Evolutionary conservation across 768 basidiomycete genomes (phyloP), one percentile per base, ranked within the genome.

Genomic region (Suillus subluteus): DNA sequence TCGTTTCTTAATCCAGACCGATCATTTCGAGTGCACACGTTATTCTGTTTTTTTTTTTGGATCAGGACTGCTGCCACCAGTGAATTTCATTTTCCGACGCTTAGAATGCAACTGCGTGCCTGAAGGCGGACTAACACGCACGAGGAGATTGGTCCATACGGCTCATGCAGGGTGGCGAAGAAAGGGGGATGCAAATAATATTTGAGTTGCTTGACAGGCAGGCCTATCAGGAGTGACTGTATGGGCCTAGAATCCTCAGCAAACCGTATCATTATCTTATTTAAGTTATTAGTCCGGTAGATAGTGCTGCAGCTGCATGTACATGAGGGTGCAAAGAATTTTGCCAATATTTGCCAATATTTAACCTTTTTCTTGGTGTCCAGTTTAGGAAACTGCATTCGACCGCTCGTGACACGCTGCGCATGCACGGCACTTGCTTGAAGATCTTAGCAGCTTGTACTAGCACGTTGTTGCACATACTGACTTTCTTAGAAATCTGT

Each of bases 1-100:
- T 40, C 12, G 38, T 40, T 13, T 12, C 38, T 40, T 40, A 13
- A 40, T 40, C 58, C 8, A 58, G 38, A 58, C 15, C 50, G 26
- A 50, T 50, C 21, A 58, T 56, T 21, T 23, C 37, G 15, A 58
- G 15, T 40, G 12, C 21, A 32, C 32, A 32, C 32, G 26, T 26
- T 26, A 26, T 26, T 37, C 4, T 38, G n/a, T 7, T n/a, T 6
- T 9, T 26, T 21, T n/a, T n/a, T 9, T 26, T 26, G 40, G 30
- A 61, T 61, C 26, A 43, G 41, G 41, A 40, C 40, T 43, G 59
- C 12, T 32, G 32, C 12, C 35, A 35, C 37, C 26, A 41, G 40
- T 43, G 41, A 61, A 61, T 13, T 43, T 59, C 26, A n/a, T 58
- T 40, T 58, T 58, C 58, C 58, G 23, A 40, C 58, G 59, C 59